Percentiles rank a stretch among this genome's conserved stretches.
Conservation (phyloP, 2,329 filamentous ascomycete species). For the Aspergillus sp. region DNA sequence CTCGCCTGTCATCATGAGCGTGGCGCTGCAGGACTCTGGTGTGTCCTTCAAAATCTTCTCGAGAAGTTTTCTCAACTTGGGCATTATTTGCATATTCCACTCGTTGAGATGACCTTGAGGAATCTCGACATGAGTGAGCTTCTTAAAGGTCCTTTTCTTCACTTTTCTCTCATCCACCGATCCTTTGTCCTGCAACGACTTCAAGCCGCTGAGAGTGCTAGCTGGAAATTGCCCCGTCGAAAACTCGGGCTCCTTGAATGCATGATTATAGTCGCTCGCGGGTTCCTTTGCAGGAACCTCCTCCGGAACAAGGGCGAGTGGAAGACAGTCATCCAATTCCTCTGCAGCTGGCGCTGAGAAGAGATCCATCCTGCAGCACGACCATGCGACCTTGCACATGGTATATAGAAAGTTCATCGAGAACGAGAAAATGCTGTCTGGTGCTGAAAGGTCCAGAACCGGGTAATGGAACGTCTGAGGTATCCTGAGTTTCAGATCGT, state of each 20-base stretch:
- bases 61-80: conserved; percentile 49
- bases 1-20: conserved; percentile 52
- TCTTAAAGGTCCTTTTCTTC: conserved; percentile 35
- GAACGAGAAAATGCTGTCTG: conserved; percentile 33
- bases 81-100: conserved; percentile 51
- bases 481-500: conserved; percentile 31
- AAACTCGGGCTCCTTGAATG: conserved; percentile 8
- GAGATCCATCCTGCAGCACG: conserved; percentile 34
- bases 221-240: conserved; percentile 12
- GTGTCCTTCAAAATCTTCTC: conserved; percentile 51
- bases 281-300: conserved; percentile 14
- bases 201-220: conserved; percentile 16
- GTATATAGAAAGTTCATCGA: conserved; percentile 38
- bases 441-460: conserved; percentile 32
- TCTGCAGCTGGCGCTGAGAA: conserved; percentile 31
- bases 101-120: conserved; percentile 46
- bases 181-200: conserved; percentile 13
- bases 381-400: conserved; percentile 33
- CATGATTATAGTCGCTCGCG: conserved; percentile 8
- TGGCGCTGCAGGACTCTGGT: conserved; percentile 52
- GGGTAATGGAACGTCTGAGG: conserved; percentile 35
- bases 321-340: conserved; percentile 34
- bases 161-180: conserved; percentile 19
- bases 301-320: conserved; percentile 31
- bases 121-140: conserved; percentile 43